phyloP scores from a whole-genome alignment of 1,139 yeast genomes.

The Tardiomyces depauwii region DNA sequence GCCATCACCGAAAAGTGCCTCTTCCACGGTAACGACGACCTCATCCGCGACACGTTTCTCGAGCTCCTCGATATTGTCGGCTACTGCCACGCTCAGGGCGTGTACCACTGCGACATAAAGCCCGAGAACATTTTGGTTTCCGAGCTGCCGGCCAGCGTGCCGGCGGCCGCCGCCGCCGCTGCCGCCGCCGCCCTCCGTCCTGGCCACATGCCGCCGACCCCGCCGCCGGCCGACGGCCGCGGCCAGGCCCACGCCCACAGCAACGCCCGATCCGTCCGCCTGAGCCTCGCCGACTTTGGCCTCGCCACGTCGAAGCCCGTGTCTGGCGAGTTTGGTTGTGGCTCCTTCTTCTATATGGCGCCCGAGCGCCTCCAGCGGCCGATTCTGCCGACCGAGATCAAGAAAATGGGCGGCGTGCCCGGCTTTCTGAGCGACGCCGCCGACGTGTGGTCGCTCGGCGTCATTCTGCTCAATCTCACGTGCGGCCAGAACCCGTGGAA shows the following conservation, averaged over 20 bases:
- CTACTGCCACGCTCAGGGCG: slow-evolving; percentile 53
- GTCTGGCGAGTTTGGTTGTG: slow-evolving; percentile 69
- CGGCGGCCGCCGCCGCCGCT: not conserved
- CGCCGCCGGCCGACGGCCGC: slow-evolving; percentile 36
- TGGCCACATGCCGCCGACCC: slow-evolving; percentile 30
- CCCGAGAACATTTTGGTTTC: slow-evolving; percentile 73
- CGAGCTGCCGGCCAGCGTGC: slow-evolving; percentile 40
- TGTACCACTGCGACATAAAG: slow-evolving; percentile 88
- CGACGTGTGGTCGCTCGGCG: slow-evolving; percentile 84
- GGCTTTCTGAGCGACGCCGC: slow-evolving; percentile 50
- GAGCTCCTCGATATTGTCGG: slow-evolving; percentile 66
- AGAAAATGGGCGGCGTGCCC: slow-evolving; percentile 1
- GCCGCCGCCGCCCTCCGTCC: not conserved
- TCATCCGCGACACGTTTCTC: slow-evolving; percentile 61
- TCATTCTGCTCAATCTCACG: slow-evolving; percentile 65
- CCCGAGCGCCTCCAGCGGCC: slow-evolving; percentile 53
- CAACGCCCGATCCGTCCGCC: slow-evolving; percentile 3
- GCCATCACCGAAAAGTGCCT: slow-evolving; percentile 62
- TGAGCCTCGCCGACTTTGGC: slow-evolving; percentile 78
- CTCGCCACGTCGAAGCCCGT: slow-evolving; percentile 54
- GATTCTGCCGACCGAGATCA: not conserved
- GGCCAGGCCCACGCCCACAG: too few relatives aligned
- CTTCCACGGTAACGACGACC: slow-evolving; percentile 38
- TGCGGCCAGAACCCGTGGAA: slow-evolving; percentile 92
- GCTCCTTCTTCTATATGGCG: slow-evolving; percentile 86